Conservation (phyloP, 2,329 filamentous ascomycete species). For the Aspergillus fumigatus region DNA sequence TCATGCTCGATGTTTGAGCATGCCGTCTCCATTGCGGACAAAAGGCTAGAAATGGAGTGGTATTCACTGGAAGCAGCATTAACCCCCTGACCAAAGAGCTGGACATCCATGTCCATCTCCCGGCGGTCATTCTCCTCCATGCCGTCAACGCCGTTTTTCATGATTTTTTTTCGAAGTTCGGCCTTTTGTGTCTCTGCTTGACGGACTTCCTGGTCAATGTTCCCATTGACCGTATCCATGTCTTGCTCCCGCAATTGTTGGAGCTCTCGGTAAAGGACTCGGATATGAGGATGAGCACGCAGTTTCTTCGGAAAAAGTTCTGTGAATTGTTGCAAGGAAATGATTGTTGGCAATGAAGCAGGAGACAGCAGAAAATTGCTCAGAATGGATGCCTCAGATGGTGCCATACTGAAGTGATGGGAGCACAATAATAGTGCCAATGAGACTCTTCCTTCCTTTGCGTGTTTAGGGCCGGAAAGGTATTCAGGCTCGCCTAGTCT, state of each 20-base stretch:
- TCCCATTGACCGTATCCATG: constrained; percentile 62
- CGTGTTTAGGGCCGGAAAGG: not conserved
- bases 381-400: constrained; percentile 70
- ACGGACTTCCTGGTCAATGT: constrained; percentile 37
- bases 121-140: constrained; percentile 30
- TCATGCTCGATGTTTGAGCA: constrained; percentile 63
- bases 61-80: constrained; percentile 34
- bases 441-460: not conserved
- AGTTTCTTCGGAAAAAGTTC: constrained; percentile 67
- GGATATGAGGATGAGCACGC: constrained; percentile 63
- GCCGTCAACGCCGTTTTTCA: constrained; percentile 30
- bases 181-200: constrained; percentile 35
- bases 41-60: constrained; percentile 61
- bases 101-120: constrained; percentile 43
- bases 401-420: constrained; percentile 54
- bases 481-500: not conserved
- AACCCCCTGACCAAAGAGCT: constrained; percentile 57
- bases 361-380: constrained; percentile 73
- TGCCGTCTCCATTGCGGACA: constrained; percentile 66
- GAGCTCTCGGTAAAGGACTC: constrained; percentile 71
- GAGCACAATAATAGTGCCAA: constrained; percentile 1
- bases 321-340: constrained; percentile 71
- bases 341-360: constrained; percentile 66
- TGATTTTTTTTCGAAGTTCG: constrained; percentile 32
- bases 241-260: constrained; percentile 67